Evolutionary conservation across 345 rosid genomes (phyloP).

Genomic region (Citrus sp.): DNA sequence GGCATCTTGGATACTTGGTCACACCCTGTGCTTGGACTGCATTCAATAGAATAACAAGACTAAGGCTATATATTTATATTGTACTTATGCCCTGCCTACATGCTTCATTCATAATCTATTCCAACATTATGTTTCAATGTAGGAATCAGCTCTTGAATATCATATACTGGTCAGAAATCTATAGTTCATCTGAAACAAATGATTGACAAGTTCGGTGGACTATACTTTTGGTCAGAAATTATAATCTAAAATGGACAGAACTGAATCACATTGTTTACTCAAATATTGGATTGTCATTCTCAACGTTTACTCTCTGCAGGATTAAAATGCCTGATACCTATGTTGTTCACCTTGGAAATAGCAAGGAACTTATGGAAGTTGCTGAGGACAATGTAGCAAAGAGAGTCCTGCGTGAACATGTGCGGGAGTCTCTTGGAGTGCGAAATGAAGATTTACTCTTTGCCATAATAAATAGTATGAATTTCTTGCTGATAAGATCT

Average conservation of each 20-base stretch:
- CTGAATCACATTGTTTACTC: neutral
- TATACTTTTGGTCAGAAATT: neutral
- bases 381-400: conserved; percentile 81
- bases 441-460: conserved; percentile 71
- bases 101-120: neutral
- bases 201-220: neutral
- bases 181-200: neutral
- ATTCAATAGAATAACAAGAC: neutral
- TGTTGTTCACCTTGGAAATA: conserved; percentile 94
- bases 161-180: neutral
- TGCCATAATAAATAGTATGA: conserved; percentile 80
- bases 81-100: neutral
- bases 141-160: neutral
- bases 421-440: conserved; percentile 83
- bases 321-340: conserved; percentile 88
- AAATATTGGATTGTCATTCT: neutral
- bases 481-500: neutral
- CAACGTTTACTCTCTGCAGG: conserved; percentile 36
- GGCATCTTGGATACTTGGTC: neutral
- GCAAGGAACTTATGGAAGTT: conserved; percentile 89
- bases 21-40: neutral
- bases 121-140: too few species aligned
- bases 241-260: neutral
- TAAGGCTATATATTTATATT: neutral
- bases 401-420: conserved; percentile 75